These are phyloP conservation scores for Yueomyces sp. DNA, from an alignment of 1,139 yeast genomes.

Conservation along the genomic window DNA sequence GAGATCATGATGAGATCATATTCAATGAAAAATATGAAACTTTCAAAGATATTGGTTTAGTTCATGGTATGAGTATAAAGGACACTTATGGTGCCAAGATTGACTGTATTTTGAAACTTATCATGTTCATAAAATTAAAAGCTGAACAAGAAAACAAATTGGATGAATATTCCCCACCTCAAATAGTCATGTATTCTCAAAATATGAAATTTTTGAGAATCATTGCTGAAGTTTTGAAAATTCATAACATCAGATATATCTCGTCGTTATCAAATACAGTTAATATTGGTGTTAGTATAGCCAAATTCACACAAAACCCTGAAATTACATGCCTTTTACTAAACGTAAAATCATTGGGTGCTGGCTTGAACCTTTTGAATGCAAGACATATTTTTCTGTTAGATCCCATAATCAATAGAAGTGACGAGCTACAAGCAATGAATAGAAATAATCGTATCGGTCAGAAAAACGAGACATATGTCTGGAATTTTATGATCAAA, in stretches of 20 bases:
- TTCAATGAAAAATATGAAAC: constrained; percentile 11
- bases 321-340: constrained; percentile 69
- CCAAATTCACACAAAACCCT: constrained; percentile 51
- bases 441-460: constrained; percentile 90
- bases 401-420: constrained; percentile 84
- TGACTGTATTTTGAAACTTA: constrained; percentile 68
- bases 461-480: constrained; percentile 64
- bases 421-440: constrained; percentile 81
- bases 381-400: constrained; percentile 84
- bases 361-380: constrained; percentile 81
- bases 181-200: constrained; percentile 77
- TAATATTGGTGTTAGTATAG: constrained; percentile 28
- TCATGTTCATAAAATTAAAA: constrained; percentile 43
- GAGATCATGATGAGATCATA: constrained; percentile 2
- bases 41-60: constrained; percentile 22
- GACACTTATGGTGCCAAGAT: constrained; percentile 70
- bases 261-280: constrained; percentile 15
- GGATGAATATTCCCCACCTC: constrained; percentile 23
- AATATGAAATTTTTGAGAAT: constrained; percentile 67
- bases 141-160: constrained; percentile 37
- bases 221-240: constrained; percentile 52
- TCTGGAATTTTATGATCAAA: constrained; percentile 81
- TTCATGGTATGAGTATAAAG: constrained; percentile 34
- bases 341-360: constrained; percentile 76
- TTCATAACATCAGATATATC: constrained; percentile 42